Evolutionary conservation across 164 flowering plant genomes (phyloP).

Genomic region (Buxus sempervirens): DNA sequence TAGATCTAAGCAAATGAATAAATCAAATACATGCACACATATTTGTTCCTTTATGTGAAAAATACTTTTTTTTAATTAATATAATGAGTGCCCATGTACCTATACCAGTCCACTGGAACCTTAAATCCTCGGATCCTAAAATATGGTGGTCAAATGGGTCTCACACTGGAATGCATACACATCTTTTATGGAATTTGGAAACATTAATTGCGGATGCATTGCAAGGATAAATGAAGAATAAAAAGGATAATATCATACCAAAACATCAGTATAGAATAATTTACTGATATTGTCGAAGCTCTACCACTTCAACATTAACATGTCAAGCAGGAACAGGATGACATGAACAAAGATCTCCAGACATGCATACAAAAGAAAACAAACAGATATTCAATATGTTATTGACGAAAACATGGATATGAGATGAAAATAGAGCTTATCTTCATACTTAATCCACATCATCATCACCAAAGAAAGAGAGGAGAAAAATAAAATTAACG

Average conservation of each 20-base stretch:
- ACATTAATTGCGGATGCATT: background rate
- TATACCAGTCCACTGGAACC: too few relatives aligned
- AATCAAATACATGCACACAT: too few relatives aligned
- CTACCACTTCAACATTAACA: background rate
- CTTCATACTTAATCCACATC: too few relatives aligned
- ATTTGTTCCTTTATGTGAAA: too few relatives aligned
- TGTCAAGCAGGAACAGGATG: background rate
- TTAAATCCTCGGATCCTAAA: too few relatives aligned
- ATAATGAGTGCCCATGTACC: too few relatives aligned
- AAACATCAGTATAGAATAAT: background rate
- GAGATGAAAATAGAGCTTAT: too few relatives aligned
- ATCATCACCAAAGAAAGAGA: background rate
- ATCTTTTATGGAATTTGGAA: background rate
- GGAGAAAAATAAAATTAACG: too few relatives aligned
- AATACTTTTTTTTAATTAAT: too few relatives aligned
- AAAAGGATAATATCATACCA: background rate
- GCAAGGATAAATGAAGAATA: background rate
- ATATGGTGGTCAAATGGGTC: background rate
- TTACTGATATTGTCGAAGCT: background rate
- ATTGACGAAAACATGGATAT: too few relatives aligned
- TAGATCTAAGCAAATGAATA: too few relatives aligned
- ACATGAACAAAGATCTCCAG: background rate
- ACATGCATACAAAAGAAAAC: background rate
- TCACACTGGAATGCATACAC: background rate
- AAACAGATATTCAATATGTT: background rate